A percentile compares a stretch with the other conserved stretches of the same genome.
Conservation (phyloP, 208 protist genomes). For the Leishmania tropica region DNA sequence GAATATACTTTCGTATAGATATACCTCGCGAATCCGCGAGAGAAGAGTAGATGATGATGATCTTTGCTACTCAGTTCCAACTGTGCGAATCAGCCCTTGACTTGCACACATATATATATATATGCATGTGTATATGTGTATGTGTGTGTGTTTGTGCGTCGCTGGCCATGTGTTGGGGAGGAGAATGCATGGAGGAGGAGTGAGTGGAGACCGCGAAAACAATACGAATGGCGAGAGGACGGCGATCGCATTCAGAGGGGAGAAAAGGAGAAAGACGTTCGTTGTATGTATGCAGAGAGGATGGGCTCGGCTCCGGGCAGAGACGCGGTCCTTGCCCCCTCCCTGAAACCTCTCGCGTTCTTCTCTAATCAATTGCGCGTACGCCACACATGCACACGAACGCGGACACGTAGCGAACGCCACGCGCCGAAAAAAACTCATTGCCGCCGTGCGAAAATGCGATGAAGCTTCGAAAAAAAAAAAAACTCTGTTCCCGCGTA, state of each 20-base stretch:
- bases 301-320: background rate
- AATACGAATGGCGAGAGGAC: background rate
- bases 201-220: background rate
- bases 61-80: background rate
- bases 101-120: background rate
- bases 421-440: background rate
- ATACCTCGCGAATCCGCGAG: background rate
- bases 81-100: conserved; percentile 1
- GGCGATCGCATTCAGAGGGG: background rate
- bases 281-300: background rate
- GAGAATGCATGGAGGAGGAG: background rate
- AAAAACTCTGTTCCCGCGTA: background rate
- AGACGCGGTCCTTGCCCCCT: background rate
- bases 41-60: background rate
- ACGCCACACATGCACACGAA: background rate
- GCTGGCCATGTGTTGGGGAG: background rate
- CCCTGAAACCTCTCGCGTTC: background rate
- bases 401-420: background rate
- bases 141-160: conserved; percentile 10
- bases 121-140: background rate
- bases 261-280: background rate
- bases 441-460: background rate
- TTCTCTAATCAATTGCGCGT: background rate
- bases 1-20: background rate
- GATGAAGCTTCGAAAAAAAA: background rate